Percentiles rank a stretch among this genome's conserved stretches.
These are phyloP conservation scores for Pisolithus marmoratus DNA, from an alignment of 768 basidiomycete genomes.

Conservation along the genomic window DNA sequence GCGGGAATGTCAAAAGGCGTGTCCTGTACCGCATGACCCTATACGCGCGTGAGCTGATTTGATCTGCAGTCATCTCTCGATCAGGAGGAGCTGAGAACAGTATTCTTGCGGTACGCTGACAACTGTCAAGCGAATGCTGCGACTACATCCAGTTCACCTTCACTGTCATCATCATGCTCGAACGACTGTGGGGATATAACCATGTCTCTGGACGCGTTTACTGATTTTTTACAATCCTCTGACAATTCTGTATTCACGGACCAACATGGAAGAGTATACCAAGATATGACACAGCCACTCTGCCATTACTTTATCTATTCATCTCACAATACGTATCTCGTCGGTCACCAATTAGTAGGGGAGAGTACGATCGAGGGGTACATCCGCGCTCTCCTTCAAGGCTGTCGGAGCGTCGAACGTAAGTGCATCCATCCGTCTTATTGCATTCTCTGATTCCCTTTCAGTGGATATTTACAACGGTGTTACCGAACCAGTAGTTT, in stretches of 20 bases:
- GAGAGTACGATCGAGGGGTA: slow-evolving; percentile 90
- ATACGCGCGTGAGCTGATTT: slow-evolving; percentile 8
- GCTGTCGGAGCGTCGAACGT: slow-evolving; percentile 94
- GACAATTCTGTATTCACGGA: slow-evolving; percentile 64
- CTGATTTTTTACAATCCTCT: slow-evolving; percentile 71
- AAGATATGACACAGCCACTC: slow-evolving; percentile 87
- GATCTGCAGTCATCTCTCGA: slow-evolving; percentile 30
- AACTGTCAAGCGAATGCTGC: neutral
- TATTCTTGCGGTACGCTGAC: slow-evolving; percentile 34
- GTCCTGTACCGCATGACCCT: slow-evolving; percentile 2
- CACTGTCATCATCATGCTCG: neutral
- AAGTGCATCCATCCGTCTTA: slow-evolving; percentile 25
- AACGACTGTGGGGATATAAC: slow-evolving; percentile 8
- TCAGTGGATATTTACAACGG: slow-evolving; percentile 95
- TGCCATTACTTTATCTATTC: slow-evolving; percentile 86
- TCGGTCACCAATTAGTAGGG: slow-evolving; percentile 82
- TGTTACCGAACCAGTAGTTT: slow-evolving; percentile 76
- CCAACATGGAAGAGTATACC: slow-evolving; percentile 49
- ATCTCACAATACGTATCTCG: slow-evolving; percentile 90
- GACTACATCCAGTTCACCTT: neutral
- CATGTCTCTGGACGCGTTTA: slow-evolving; percentile 60
- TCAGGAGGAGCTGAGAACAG: slow-evolving; percentile 25
- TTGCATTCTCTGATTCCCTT: neutral
- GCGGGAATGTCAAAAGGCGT: slow-evolving; percentile 44
- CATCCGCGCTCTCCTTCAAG: slow-evolving; percentile 81